A percentile compares a stretch with the other conserved stretches of the same genome.
These are phyloP conservation scores for Crepidotus sp. DNA, from an alignment of 1,284 basidiomycete genomes.

Conservation along the genomic window DNA sequence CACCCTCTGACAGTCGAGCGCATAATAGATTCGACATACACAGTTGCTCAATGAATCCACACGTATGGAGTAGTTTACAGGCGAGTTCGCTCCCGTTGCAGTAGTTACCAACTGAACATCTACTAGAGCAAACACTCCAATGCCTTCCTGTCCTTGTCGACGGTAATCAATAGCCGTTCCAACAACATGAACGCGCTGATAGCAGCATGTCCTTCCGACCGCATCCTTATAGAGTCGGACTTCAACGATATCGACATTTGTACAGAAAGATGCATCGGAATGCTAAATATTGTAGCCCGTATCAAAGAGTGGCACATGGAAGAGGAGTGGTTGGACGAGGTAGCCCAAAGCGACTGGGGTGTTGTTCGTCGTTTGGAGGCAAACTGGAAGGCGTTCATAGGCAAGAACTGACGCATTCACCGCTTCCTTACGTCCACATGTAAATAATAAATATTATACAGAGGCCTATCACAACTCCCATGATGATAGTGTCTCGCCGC, in stretches of 20 bases:
- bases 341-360: constrained; percentile 42
- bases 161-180: constrained; percentile 65
- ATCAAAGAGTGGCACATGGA: constrained; percentile 63
- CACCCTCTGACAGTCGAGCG: background rate
- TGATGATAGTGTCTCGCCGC: constrained; percentile 82
- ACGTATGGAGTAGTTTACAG: constrained; percentile 60
- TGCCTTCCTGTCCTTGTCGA: constrained; percentile 71
- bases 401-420: constrained; percentile 13
- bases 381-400: constrained; percentile 58
- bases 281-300: constrained; percentile 53
- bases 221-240: constrained; percentile 75
- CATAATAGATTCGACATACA: constrained; percentile 59
- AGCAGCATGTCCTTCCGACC: constrained; percentile 43
- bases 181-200: constrained; percentile 52
- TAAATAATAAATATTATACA: constrained; percentile 79
- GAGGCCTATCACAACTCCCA: constrained; percentile 81
- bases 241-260: constrained; percentile 47
- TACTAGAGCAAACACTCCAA: constrained; percentile 56
- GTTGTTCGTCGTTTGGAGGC: constrained; percentile 51
- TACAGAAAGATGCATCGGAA: constrained; percentile 57
- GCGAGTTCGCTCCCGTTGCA: constrained; percentile 27
- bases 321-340: constrained; percentile 40
- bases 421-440: constrained; percentile 43
- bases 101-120: background rate
- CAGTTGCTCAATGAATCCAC: constrained; percentile 65